Conservation (phyloP, 1,284 basidiomycete genomes). For the Rhodotorula sp. region DNA sequence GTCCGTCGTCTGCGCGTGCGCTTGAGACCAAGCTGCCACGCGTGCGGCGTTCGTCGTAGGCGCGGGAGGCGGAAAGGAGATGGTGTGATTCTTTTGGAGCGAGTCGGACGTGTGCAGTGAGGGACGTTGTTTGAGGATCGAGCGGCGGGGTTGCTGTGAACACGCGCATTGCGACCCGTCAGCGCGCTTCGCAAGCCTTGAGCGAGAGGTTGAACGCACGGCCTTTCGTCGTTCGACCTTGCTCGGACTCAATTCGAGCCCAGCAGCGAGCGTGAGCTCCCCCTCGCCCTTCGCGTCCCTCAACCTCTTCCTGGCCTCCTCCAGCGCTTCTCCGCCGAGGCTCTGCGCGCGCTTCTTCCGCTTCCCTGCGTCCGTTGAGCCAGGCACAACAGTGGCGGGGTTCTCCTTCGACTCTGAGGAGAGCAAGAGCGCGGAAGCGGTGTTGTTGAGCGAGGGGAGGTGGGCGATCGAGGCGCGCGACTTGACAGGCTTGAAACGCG, state of each 20-base stretch:
- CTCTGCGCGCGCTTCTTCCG: constrained; percentile 39
- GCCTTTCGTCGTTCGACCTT: constrained; percentile 22
- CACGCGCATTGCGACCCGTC: rapidly evolving
- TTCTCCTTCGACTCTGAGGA: constrained; percentile 27
- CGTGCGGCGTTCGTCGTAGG: background rate
- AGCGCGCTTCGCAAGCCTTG: background rate
- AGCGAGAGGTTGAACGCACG: constrained; percentile 1
- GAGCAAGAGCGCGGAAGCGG: background rate
- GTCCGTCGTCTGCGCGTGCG: constrained; percentile 32
- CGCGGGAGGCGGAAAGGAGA: constrained; percentile 8
- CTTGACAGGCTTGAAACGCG: constrained; percentile 11
- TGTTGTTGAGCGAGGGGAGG: background rate
- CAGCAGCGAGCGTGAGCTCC: background rate
- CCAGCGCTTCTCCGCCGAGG: constrained; percentile 38
- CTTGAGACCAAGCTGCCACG: background rate
- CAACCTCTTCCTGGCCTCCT: constrained; percentile 16
- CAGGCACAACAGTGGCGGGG: background rate
- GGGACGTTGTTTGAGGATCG: constrained; percentile 28
- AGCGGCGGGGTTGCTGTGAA: constrained; percentile 28
- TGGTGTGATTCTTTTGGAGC: constrained; percentile 9
- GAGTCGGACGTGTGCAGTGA: constrained; percentile 12
- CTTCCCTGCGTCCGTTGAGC: background rate
- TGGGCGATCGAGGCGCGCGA: constrained; percentile 20
- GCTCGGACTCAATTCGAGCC: constrained; percentile 28
- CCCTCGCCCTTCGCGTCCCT: constrained; percentile 8